Percentiles rank a stretch among this genome's conserved stretches.
Evolutionary conservation across 306 rosid genomes (phyloP).

Genomic region (Quercus robur): DNA sequence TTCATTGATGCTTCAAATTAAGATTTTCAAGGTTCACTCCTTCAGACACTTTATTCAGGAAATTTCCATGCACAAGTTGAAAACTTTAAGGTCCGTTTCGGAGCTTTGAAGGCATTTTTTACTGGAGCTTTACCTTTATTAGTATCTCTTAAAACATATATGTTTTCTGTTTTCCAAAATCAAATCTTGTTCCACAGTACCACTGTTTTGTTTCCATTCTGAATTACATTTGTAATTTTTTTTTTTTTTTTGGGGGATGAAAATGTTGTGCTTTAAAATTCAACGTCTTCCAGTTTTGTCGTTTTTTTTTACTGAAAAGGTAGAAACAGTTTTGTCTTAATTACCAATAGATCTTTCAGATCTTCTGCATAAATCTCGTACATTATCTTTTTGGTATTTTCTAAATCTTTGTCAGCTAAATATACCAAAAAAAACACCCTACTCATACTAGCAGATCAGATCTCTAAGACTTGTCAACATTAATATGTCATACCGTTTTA

Average conservation of each 20-base stretch:
- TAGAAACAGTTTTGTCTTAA: background rate
- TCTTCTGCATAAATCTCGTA: constrained; percentile 1
- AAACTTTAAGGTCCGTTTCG: background rate
- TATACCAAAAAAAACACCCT: background rate
- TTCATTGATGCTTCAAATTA: background rate
- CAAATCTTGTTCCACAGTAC: too few species aligned
- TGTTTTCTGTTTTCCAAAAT: background rate
- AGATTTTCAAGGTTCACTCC: too few species aligned
- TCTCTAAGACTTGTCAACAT: background rate
- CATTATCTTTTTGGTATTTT: background rate
- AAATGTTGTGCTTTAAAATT: background rate
- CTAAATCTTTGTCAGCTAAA: background rate
- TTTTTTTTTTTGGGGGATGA: too few species aligned
- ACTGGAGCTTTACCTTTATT: background rate
- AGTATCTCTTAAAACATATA: background rate
- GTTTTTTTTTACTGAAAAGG: too few species aligned
- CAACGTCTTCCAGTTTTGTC: background rate
- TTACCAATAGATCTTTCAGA: background rate
- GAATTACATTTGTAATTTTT: too few species aligned
- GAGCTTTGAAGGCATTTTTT: background rate
- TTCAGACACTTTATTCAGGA: background rate
- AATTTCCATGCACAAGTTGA: background rate
- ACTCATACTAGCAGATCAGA: background rate
- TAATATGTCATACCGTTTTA: background rate
- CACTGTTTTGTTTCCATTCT: too few species aligned